Evolutionary conservation across 306 rosid genomes (phyloP).

Genomic region (Cicer chorassanicum): DNA sequence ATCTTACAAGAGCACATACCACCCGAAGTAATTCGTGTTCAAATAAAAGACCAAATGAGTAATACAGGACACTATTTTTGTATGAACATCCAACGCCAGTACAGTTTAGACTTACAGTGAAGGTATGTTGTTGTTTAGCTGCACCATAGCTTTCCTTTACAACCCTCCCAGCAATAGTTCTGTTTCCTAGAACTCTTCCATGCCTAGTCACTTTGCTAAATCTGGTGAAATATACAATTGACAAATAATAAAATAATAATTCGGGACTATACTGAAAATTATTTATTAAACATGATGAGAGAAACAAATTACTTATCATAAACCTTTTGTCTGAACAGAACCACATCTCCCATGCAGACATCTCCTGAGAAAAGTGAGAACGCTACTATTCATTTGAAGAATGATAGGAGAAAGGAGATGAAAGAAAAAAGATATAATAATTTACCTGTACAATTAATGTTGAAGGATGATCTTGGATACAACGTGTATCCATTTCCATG

Average conservation of each 20-base stretch:
- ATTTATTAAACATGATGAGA: constrained; percentile 20
- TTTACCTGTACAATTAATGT: constrained; percentile 71
- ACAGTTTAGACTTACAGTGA: constrained; percentile 62
- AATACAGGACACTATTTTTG: not conserved
- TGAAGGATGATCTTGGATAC: constrained; percentile 73
- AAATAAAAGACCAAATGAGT: constrained; percentile 36
- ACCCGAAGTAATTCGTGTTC: constrained; percentile 19
- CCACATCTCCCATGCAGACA: constrained; percentile 81
- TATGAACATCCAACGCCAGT: not conserved
- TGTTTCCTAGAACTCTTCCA: constrained; percentile 65
- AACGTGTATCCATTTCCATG: constrained; percentile 61
- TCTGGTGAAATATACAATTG: constrained; percentile 50
- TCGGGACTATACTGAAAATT: constrained; percentile 13
- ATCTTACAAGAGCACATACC: constrained; percentile 28
- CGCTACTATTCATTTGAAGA: constrained; percentile 25
- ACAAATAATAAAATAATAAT: constrained; percentile 11
- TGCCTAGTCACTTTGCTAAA: constrained; percentile 66
- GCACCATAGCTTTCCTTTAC: constrained; percentile 87
- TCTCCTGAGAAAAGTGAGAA: constrained; percentile 63
- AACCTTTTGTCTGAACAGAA: constrained; percentile 76
- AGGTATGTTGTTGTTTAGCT: constrained; percentile 80
- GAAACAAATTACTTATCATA: constrained; percentile 61
- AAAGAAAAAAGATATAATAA: constrained; percentile 26
- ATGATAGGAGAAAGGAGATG: constrained; percentile 29
- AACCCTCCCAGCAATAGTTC: constrained; percentile 79